Base-by-base conservation (phyloP, 495 filamentous ascomycete genomes). In the Aspergillus biplanus region DNA sequence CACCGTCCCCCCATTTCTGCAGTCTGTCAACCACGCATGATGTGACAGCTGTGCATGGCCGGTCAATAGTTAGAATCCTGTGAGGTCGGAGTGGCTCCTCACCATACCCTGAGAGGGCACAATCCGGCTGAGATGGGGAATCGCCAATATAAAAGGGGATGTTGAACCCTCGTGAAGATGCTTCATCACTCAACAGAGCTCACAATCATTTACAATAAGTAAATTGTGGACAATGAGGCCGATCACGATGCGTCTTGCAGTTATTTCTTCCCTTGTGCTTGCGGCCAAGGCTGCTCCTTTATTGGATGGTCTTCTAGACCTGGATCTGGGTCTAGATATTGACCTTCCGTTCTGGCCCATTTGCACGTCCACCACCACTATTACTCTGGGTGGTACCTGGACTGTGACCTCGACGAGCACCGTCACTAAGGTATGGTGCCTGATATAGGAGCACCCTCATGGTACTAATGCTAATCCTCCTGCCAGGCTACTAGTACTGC, bases 401-500 rank as follows among this genome's bases (percentile, higher is more conserved):
- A 58, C 56, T 8, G 37, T 33, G 7, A 58, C 56, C 27, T 33
- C 18, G 4, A 58, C 56, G 13, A 58, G 42, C 42, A 58, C 56
- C 4, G 42, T 58, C 7, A 58, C 56, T 49, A 48, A 39, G 13
- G 56, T 58, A 58, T 2, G 7, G 0, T 7, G 18, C 39, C 15
- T 16, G 39, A 44, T 3, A 44, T 44, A 9, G 39, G 39, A 9
- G 1, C 9, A 44, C 15, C 39, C 9, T 9, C 1, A 2, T 5
- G 31, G 27, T 27, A 46, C 15, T 27, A 31, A 27, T 12, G 31
- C 37, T 27, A 47, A 33, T 18, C 27, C 6, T 21, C n/a, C 8
- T 27, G 11, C 11, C 34, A 58, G 56, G 56, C 42, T 1, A 58
- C 56, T 11, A 32, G 56, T 7, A 58, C 56, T 16, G 33, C 42